Conservation (phyloP, 768 basidiomycete species). For the Infundibulicybe gibba region DNA sequence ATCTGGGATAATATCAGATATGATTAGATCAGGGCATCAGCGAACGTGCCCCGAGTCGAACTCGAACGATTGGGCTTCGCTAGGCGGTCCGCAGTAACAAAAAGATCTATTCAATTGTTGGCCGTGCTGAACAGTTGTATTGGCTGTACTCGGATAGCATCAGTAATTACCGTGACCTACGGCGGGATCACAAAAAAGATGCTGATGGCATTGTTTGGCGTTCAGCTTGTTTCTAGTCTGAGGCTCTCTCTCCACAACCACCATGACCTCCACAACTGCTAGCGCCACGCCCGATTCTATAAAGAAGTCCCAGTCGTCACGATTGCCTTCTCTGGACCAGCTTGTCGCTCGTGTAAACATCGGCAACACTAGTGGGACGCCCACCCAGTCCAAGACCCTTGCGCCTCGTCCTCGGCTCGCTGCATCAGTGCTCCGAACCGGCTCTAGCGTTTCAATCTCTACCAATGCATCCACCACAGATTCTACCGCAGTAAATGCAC, state of each 20-base stretch:
- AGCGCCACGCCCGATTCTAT: slow-evolving; percentile 3
- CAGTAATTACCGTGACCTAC: no score
- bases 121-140: no score
- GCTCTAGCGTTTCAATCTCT: slow-evolving; percentile 50
- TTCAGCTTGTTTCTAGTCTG: neutral
- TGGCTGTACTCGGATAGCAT: no score
- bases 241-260: slow-evolving; percentile 10
- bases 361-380: slow-evolving; percentile 23
- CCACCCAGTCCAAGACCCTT: slow-evolving; percentile 16
- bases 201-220: no score
- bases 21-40: no score
- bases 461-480: slow-evolving; percentile 53
- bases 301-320: slow-evolving; percentile 23
- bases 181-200: neutral
- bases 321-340: slow-evolving; percentile 76
- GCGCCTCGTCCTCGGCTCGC: slow-evolving; percentile 67
- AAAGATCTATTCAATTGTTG: no score
- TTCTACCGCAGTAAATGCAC: slow-evolving; percentile 63
- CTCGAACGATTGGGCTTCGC: no score
- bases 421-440: slow-evolving; percentile 68
- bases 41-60: no score
- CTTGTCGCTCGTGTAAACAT: slow-evolving; percentile 74
- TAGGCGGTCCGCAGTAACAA: no score
- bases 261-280: slow-evolving; percentile 15
- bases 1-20: no score